Conservation (phyloP, 176 grass and related monocot genomes). For the Neostapfia colusana region DNA sequence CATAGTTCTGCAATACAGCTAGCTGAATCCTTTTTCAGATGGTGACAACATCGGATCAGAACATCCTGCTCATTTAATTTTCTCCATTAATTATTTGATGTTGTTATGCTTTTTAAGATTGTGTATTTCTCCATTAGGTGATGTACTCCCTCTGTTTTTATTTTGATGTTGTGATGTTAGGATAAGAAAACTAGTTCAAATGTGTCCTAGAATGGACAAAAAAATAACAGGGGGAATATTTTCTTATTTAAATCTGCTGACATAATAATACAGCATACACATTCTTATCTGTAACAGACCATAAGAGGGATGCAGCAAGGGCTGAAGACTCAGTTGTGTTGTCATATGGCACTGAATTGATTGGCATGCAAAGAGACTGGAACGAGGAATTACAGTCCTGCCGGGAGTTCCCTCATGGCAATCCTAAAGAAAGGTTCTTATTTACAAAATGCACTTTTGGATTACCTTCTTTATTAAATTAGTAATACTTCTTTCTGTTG, state of each 20-base stretch:
- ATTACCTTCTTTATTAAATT: conserved; percentile 23
- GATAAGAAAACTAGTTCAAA: no score
- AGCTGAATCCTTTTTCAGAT: background rate
- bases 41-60: background rate
- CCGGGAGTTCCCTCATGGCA: conserved; percentile 89
- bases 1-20: background rate
- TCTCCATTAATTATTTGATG: background rate
- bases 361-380: conserved; percentile 99
- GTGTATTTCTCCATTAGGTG: background rate
- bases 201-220: no score
- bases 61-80: background rate
- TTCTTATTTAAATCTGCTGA: background rate
- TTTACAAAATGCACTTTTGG: conserved; percentile 22
- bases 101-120: background rate
- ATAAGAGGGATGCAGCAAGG: conserved; percentile 84
- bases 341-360: conserved; percentile 90
- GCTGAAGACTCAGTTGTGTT: conserved; percentile 79
- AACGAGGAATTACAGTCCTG: conserved; percentile 97
- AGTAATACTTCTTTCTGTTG: conserved; percentile 38
- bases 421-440: conserved; percentile 82
- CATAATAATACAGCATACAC: background rate
- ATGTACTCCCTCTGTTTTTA: background rate
- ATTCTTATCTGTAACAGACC: conserved; percentile 58
- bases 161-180: no score
- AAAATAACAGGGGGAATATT: no score